A percentile compares a stretch with the other conserved stretches of the same genome.
Conservation (phyloP, 177 flowering plant species). For the Telopea speciosissima region DNA sequence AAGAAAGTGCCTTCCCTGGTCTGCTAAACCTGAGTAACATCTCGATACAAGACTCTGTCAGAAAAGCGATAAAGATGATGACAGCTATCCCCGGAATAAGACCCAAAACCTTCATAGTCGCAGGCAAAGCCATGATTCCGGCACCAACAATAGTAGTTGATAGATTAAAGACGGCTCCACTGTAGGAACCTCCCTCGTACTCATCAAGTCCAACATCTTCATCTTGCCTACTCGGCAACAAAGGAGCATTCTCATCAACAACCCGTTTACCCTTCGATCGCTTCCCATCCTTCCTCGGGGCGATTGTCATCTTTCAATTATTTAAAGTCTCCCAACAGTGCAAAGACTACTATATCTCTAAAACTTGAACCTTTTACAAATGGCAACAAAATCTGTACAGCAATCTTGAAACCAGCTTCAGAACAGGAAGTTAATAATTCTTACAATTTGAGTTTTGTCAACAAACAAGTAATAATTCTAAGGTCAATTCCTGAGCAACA, state of each 20-base stretch:
- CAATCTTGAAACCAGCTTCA: neutral
- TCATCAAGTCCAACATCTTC: slow-evolving; percentile 61
- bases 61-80: slow-evolving; percentile 79
- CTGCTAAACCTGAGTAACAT: slow-evolving; percentile 73
- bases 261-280: slow-evolving; percentile 34
- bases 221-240: slow-evolving; percentile 55
- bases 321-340: neutral
- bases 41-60: slow-evolving; percentile 75
- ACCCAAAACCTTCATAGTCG: slow-evolving; percentile 91
- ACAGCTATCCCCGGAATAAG: slow-evolving; percentile 63
- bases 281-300: slow-evolving; percentile 42
- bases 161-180: slow-evolving; percentile 90
- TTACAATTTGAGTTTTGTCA: neutral
- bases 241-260: slow-evolving; percentile 67
- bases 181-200: slow-evolving; percentile 81
- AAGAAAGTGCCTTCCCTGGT: slow-evolving; percentile 64
- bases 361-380: neutral
- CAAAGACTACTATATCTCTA: neutral
- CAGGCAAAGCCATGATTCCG: slow-evolving; percentile 98
- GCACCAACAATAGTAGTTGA: slow-evolving; percentile 96
- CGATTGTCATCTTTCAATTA: slow-evolving; percentile 49
- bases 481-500: neutral
- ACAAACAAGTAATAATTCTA: neutral
- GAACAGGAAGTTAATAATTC: neutral
- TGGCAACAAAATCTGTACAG: neutral